Evolutionary conservation across 768 basidiomycete species (phyloP).

Genomic region (Sutorius australiensis): DNA sequence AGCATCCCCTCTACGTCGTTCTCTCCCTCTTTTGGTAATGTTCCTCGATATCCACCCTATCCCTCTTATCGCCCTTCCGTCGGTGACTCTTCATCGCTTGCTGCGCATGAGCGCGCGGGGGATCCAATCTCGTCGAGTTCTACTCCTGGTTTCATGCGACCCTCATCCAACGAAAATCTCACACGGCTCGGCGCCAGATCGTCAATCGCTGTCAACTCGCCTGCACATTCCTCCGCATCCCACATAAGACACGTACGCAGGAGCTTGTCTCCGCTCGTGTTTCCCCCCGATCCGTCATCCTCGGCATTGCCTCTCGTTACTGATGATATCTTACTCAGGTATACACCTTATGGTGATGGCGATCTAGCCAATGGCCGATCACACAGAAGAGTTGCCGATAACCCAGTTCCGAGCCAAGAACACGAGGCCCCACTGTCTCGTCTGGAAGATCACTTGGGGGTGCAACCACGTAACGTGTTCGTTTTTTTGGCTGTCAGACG

Average conservation of each 20-base stretch:
- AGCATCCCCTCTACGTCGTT: slow-evolving; percentile 18
- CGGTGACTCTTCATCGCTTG: slow-evolving; percentile 11
- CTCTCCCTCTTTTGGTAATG: slow-evolving; percentile 21
- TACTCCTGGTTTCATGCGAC: slow-evolving; percentile 18
- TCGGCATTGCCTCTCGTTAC: slow-evolving; percentile 10
- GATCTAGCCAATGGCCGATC: slow-evolving; percentile 1
- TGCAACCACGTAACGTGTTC: slow-evolving; percentile 10
- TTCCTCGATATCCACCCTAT: slow-evolving; percentile 18
- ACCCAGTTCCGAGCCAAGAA: slow-evolving; percentile 1
- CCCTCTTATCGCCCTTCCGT: slow-evolving; percentile 24
- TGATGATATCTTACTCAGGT: slow-evolving; percentile 17
- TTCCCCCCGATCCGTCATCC: slow-evolving; percentile 16
- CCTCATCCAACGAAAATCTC: slow-evolving; percentile 10
- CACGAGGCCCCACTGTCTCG: slow-evolving; percentile 6
- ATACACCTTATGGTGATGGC: slow-evolving; percentile 4
- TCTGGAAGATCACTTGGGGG: slow-evolving; percentile 1
- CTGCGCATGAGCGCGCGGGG: slow-evolving; percentile 17
- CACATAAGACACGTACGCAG: slow-evolving; percentile 16
- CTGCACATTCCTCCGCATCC: slow-evolving; percentile 4
- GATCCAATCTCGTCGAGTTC: slow-evolving; percentile 4
- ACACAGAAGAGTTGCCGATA: slow-evolving; percentile 6
- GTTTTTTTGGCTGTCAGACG: not conserved
- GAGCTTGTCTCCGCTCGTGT: slow-evolving; percentile 26
- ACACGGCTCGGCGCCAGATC: slow-evolving; percentile 11
- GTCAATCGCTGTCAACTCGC: slow-evolving; percentile 7